Evolutionary conservation across 345 rosid species (phyloP).

Genomic region (Clarkia xantiana): DNA sequence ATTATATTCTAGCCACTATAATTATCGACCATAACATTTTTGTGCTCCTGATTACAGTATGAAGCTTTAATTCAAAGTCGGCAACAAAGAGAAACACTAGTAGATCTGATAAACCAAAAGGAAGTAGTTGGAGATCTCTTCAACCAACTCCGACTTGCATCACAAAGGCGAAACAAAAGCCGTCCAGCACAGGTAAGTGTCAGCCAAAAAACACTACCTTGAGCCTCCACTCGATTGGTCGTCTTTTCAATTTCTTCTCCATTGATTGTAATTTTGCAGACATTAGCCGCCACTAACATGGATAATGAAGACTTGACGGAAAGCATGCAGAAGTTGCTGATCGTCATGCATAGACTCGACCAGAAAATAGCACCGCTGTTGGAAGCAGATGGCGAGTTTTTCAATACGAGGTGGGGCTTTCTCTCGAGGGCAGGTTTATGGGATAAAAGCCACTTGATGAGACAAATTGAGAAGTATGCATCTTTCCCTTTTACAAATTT

Average conservation of each 20-base stretch:
- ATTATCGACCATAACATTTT: too few species aligned
- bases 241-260: too few species aligned
- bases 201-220: neutral
- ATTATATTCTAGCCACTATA: too few species aligned
- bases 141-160: constrained; percentile 83
- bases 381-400: constrained; percentile 81
- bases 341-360: constrained; percentile 93
- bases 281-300: constrained; percentile 83
- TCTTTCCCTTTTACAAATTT: neutral
- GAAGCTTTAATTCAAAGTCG: constrained; percentile 66
- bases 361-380: constrained; percentile 74
- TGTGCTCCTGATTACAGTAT: constrained; percentile 41
- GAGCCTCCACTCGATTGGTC: neutral
- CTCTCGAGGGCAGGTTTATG: constrained; percentile 90
- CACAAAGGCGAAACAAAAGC: constrained; percentile 54
- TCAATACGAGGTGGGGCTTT: constrained; percentile 90
- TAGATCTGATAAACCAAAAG: constrained; percentile 81
- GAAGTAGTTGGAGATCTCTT: constrained; percentile 87
- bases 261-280: constrained; percentile 23
- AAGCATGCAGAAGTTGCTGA: constrained; percentile 80
- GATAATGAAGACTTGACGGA: constrained; percentile 73
- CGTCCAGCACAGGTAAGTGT: constrained; percentile 84
- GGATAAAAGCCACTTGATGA: constrained; percentile 96
- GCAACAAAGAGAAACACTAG: constrained; percentile 41
- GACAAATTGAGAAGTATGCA: constrained; percentile 80